Conservation (phyloP, 116 monocot genomes). For the Cymodocea nodosa region DNA sequence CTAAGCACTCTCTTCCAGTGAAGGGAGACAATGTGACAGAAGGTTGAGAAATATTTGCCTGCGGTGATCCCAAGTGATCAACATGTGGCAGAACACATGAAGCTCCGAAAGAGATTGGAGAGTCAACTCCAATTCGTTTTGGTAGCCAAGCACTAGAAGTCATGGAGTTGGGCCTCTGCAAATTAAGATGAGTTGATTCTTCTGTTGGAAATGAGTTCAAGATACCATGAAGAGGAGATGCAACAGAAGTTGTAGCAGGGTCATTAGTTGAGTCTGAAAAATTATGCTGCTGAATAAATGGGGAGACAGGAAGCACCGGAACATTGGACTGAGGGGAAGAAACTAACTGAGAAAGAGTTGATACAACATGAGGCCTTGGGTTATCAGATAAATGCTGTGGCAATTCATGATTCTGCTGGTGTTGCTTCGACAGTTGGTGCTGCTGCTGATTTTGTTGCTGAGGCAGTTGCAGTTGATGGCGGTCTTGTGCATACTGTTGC, state of each 20-base stretch:
- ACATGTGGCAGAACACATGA: conserved; percentile 27
- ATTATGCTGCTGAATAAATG: conserved; percentile 31
- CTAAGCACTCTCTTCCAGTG: conserved; percentile 44
- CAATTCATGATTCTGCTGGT: conserved; percentile 12
- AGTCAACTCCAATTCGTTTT: conserved; percentile 53
- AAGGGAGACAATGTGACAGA: conserved; percentile 35
- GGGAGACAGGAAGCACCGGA: conserved; percentile 21
- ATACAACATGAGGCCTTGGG: conserved; percentile 20
- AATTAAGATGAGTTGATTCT: conserved; percentile 35
- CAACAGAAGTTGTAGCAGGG: conserved; percentile 18
- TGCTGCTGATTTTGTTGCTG: conserved; percentile 11
- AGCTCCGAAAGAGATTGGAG: conserved; percentile 22
- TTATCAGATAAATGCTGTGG: conserved; percentile 25
- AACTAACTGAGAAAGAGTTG: conserved; percentile 26
- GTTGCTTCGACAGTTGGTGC: conserved; percentile 11
- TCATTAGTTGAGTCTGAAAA: conserved; percentile 29
- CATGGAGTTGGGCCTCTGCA: conserved; percentile 26
- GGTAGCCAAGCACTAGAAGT: conserved; percentile 41
- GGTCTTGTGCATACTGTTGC: neutral
- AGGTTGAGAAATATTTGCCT: conserved; percentile 19
- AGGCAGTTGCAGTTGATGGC: conserved; percentile 1
- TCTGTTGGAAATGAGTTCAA: conserved; percentile 54
- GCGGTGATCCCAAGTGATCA: conserved; percentile 29
- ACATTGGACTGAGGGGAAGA: conserved; percentile 30
- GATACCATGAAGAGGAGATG: conserved; percentile 36